These are phyloP conservation scores for Fraxinus excelsior DNA, from an alignment of 257 asterid species.

Conservation along the genomic window DNA sequence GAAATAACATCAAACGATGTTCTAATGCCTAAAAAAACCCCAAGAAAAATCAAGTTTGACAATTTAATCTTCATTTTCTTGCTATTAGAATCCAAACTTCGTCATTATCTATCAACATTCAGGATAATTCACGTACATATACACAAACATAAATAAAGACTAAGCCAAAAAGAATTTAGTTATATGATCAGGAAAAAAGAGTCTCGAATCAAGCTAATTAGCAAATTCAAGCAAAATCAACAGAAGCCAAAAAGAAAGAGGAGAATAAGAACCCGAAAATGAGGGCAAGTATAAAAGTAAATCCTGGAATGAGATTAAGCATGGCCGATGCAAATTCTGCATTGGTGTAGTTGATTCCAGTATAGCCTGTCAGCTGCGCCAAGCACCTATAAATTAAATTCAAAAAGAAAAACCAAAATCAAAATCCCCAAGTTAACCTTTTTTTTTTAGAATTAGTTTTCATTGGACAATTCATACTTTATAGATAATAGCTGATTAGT, in stretches of 20 bases:
- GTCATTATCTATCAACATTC: background rate
- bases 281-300: constrained; percentile 78
- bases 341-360: constrained; percentile 71
- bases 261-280: constrained; percentile 59
- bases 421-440: background rate
- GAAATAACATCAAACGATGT: background rate
- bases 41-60: background rate
- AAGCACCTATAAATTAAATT: constrained; percentile 50
- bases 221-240: background rate
- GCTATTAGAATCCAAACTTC: background rate
- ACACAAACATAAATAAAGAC: background rate
- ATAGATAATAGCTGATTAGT: background rate
- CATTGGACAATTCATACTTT: background rate
- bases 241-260: constrained; percentile 3
- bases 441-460: background rate
- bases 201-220: background rate
- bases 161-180: background rate
- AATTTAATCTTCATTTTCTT: background rate
- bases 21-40: background rate
- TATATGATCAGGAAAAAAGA: background rate
- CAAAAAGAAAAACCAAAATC: constrained; percentile 1
- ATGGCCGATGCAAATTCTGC: constrained; percentile 89
- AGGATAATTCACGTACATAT: background rate
- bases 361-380: constrained; percentile 84
- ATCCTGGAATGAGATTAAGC: constrained; percentile 91